Evolutionary conservation across 1,284 basidiomycete genomes (phyloP).

Genomic region (Fomitopsis palustris): DNA sequence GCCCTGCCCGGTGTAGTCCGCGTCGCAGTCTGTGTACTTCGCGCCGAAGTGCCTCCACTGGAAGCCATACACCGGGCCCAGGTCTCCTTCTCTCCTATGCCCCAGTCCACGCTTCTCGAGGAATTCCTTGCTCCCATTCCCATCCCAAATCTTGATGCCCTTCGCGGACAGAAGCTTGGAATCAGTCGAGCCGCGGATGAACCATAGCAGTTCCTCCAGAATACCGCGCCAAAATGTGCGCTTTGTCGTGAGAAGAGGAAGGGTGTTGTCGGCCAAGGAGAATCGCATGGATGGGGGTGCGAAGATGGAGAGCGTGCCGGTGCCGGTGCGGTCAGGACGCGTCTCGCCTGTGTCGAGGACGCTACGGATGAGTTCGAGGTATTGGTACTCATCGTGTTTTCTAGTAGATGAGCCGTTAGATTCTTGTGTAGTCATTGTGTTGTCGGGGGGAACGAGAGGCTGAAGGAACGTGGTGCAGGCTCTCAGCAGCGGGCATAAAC

Average conservation of each 20-base stretch:
- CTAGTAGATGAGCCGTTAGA: not conserved
- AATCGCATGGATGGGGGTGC: conserved; percentile 88
- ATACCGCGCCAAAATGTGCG: conserved; percentile 92
- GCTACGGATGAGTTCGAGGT: conserved; percentile 75
- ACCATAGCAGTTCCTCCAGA: conserved; percentile 95
- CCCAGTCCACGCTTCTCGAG: conserved; percentile 81
- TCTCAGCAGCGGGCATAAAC: too few relatives aligned
- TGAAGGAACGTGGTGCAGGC: too few relatives aligned
- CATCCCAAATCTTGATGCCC: conserved; percentile 97
- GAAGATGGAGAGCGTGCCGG: conserved; percentile 87
- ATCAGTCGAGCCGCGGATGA: conserved; percentile 85
- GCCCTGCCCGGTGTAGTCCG: conserved; percentile 84
- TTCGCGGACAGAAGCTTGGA: conserved; percentile 75
- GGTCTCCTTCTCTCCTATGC: conserved; percentile 86
- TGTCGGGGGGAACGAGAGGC: too few relatives aligned
- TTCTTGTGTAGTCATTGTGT: not conserved
- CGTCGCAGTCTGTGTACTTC: conserved; percentile 78
- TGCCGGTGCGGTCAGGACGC: conserved; percentile 89
- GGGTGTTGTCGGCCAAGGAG: conserved; percentile 66
- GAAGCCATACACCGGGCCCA: conserved; percentile 98
- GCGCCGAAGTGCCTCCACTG: conserved; percentile 99
- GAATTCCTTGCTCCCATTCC: conserved; percentile 89
- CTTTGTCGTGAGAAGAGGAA: conserved; percentile 95
- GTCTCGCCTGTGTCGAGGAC: conserved; percentile 74
- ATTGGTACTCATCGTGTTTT: conserved; percentile 81